Base-by-base conservation (phyloP, 371 early-diverging fungal genomes). In the Catenaria anguillulae region DNA sequence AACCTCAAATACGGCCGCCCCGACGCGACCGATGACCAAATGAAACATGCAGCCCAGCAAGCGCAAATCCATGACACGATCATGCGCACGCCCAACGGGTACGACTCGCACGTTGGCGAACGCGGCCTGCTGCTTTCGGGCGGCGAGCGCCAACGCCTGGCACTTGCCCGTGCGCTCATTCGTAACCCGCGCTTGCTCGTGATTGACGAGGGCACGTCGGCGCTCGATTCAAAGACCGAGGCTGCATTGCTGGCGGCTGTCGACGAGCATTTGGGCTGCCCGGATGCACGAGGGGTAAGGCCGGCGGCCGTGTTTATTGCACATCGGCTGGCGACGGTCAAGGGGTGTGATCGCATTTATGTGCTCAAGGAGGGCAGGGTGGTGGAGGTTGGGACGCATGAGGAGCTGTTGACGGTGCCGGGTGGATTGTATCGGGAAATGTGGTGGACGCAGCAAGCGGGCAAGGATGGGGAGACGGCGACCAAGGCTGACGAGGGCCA, bases 191-290 rank as follows among this genome's bases (percentile, higher is more conserved):
- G 82, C 4, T 87, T 93, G 36, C 63, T 89, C 62, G 80, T 93
- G 65, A 80, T 95, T 68, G 95, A 93, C 70, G 95, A 95, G 67
- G 87, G 93, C 23, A 97, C 98, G 1, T 90, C 94, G 0, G 89
- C 96, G 1, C 71, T 97, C 24, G 97, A 97, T 66, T 82, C 87
- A 1, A 79, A 80, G 42, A 95, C 98, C 1, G 97, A 97, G 69
- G 82, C 84, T 60, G 75, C 84, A 0, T 72, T 97, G 52, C 80
- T 90, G 69, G 68, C 72, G 12, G 87, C 87, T 55, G 86, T 95
- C 62, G 75, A 82, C 55, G 75, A 78, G 23, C 77, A 90, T 23
- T 71, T 90, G 59, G 71, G 76, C 34, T 79, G 79, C 55, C 66
- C 85, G 40, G 73, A 73, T 15, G 72, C 64, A n/a, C 37, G 21